Evolutionary conservation across 169 alveolate species (phyloP), one percentile per base, ranked within the genome.

Genomic region (Toxoplasma gondii): DNA sequence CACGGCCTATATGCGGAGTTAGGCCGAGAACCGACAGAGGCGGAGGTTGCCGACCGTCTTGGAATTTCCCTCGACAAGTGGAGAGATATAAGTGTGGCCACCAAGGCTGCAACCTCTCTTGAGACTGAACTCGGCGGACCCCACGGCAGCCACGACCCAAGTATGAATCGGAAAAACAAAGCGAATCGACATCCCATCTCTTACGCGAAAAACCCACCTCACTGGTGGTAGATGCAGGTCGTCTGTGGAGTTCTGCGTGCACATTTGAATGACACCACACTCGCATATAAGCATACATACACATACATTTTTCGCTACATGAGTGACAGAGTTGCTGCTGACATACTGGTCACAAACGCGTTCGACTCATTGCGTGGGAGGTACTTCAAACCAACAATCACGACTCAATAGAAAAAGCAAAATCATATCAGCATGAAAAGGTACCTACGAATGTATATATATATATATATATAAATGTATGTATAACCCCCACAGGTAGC

Each of bases 101-200:
- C 90, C 44, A 82, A 31, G 41, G 53, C 90, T 2, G 90, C 64
- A 1, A 36, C 41, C 67, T 4, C 69, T 22, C 38, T 36, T 1
- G 90, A 82, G 90, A 24, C 90, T n/a, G 90, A 82, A 82, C n/a
- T 82, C 53, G 34, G 67, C 67, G 67, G 86, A 17, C 39, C 49
- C 38, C n/a, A 36, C 90, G 53, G 90, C 31, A 44, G 38, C 41
- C 90, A 38, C 1, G 90, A 82, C 38, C 64, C 90, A 17, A 27
- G 90, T 38, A 43, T 16, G 90, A 22, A 36, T 9, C 22, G 38
- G 54, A 22, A 38, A 80, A 31, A 7, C 58, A 31, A 38, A 49
- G 58, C 22, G 58, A 49, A 49, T 12, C 22, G 12, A 49, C 58
- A 12, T 12, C 58, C 4, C 4, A 49, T 4, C n/a, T n/a, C n/a